A percentile compares a stretch with the other conserved stretches of the same genome.
Evolutionary conservation across 2,329 filamentous ascomycete genomes (phyloP).

Genomic region (Chaetothyriales sp.): DNA sequence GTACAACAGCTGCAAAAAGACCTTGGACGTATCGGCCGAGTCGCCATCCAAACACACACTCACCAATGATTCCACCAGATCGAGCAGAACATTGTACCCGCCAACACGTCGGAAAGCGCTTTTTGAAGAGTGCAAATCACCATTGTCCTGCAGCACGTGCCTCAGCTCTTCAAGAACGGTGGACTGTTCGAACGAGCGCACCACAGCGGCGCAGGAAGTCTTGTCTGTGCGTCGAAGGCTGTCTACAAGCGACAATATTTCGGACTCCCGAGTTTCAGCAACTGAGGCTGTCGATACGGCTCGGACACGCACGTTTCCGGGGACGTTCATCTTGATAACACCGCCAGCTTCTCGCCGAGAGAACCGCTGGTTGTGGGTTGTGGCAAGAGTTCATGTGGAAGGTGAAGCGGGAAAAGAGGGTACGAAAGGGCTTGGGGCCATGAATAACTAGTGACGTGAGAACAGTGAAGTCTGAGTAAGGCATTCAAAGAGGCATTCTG

Average conservation of each 20-base stretch:
- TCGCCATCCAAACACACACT: conserved; percentile 36
- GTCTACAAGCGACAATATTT: conserved; percentile 13
- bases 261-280: conserved; percentile 12
- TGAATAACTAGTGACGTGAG: background rate
- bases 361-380: conserved; percentile 4
- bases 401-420: background rate
- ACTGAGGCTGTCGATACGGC: conserved; percentile 16
- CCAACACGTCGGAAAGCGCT: conserved; percentile 69
- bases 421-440: conserved; percentile 1
- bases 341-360: conserved; percentile 12
- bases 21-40: conserved; percentile 16
- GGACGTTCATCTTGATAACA: conserved; percentile 9
- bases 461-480: background rate
- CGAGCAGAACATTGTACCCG: conserved; percentile 64
- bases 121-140: conserved; percentile 40
- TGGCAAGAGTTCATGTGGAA: conserved; percentile 7
- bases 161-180: conserved; percentile 50
- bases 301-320: conserved; percentile 9
- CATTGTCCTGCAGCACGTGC: conserved; percentile 44
- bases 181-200: conserved; percentile 30
- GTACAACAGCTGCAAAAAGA: conserved; percentile 53
- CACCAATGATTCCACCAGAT: conserved; percentile 50
- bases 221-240: conserved; percentile 21
- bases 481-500: background rate
- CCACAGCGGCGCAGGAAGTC: conserved; percentile 19